A percentile compares a stretch with the other conserved stretches of the same genome.
Conservation (phyloP, 768 basidiomycete genomes). For the Trametes cubensis region DNA sequence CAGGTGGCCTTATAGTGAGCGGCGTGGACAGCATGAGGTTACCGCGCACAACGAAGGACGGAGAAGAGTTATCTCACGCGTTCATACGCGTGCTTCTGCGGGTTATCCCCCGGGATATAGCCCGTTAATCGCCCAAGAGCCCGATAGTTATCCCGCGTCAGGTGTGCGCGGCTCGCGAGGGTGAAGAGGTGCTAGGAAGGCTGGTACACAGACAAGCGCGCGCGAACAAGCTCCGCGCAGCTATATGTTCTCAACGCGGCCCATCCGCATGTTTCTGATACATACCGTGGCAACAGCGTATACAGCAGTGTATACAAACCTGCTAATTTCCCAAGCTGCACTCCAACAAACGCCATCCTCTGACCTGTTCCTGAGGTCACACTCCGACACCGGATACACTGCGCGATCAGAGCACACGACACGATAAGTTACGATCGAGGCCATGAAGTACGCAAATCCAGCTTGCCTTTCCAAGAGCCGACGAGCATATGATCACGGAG, state of each 20-base stretch:
- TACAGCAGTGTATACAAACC: conserved; percentile 7
- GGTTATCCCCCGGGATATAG: conserved; percentile 2
- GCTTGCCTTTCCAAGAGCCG: conserved; percentile 14
- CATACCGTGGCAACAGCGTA: conserved; percentile 4
- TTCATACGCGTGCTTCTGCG: conserved; percentile 18
- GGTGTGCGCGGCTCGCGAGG: conserved; percentile 10
- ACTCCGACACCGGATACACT: conserved; percentile 8
- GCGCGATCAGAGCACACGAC: conserved; percentile 20
- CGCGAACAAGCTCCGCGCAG: conserved; percentile 8
- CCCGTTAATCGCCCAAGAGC: conserved; percentile 12
- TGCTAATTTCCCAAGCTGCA: conserved; percentile 5
- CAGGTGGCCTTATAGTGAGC: conserved; percentile 19
- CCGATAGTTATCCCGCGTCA: conserved; percentile 9
- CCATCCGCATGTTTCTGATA: conserved; percentile 18
- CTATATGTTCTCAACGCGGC: conserved; percentile 13
- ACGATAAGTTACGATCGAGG: not conserved
- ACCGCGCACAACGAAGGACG: conserved; percentile 21
- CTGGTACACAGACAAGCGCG: not conserved
- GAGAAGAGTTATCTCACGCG: conserved; percentile 17
- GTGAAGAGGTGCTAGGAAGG: conserved; percentile 5
- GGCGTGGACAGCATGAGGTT: conserved; percentile 23
- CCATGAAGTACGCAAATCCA: conserved; percentile 2
- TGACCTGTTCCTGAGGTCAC: conserved; percentile 15
- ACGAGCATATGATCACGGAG: conserved; percentile 11
- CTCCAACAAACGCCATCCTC: conserved; percentile 3